These are phyloP conservation scores for Phaeotremella skinneri DNA, from an alignment of 768 basidiomycete genomes.

Conservation along the genomic window DNA sequence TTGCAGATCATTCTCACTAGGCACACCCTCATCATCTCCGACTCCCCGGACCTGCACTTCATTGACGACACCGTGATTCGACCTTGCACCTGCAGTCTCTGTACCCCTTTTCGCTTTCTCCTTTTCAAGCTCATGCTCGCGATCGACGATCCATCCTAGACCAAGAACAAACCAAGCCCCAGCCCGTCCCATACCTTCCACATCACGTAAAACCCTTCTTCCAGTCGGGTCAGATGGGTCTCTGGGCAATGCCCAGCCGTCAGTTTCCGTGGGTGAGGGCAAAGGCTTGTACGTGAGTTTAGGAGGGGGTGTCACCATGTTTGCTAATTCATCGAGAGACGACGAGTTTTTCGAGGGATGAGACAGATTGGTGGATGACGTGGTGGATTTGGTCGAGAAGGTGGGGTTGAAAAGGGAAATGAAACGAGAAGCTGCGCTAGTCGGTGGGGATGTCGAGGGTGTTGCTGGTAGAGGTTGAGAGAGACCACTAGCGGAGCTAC, in stretches of 20 bases:
- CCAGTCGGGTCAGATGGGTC: slow-evolving; percentile 22
- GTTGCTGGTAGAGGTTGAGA: background rate
- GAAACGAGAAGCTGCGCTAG: background rate
- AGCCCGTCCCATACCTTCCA: slow-evolving; percentile 40
- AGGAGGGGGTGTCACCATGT: too few relatives aligned
- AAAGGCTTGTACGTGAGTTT: background rate
- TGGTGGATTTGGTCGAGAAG: slow-evolving; percentile 7
- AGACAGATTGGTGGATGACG: background rate
- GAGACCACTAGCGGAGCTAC: slow-evolving; percentile 9
- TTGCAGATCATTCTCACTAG: background rate
- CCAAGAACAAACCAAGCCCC: slow-evolving; percentile 42
- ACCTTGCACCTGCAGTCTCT: background rate
- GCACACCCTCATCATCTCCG: background rate
- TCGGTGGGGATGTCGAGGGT: background rate
- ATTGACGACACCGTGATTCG: background rate
- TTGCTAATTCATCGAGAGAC: too few relatives aligned
- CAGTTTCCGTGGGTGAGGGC: slow-evolving; percentile 11
- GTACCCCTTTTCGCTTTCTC: background rate
- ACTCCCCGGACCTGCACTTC: too few relatives aligned
- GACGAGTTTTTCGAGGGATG: too few relatives aligned
- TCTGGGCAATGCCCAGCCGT: slow-evolving; percentile 37
- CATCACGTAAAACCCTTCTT: slow-evolving; percentile 38
- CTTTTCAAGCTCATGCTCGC: slow-evolving; percentile 19
- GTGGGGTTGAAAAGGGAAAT: slow-evolving; percentile 10
- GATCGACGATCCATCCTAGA: slow-evolving; percentile 31